phyloP scores from a whole-genome alignment of 2,329 filamentous ascomycete genomes.

The Sarocladium kiliense region DNA sequence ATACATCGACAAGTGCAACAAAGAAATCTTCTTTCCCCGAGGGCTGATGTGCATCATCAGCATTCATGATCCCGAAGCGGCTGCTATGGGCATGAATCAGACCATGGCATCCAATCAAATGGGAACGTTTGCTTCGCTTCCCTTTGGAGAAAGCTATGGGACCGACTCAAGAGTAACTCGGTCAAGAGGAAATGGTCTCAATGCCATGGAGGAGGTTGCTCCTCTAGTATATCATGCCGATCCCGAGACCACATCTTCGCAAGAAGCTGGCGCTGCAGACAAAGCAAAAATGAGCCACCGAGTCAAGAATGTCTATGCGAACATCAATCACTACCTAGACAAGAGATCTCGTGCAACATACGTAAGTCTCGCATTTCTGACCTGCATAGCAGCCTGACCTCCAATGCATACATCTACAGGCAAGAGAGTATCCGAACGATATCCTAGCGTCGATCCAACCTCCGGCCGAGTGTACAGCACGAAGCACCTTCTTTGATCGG shows the following conservation, averaged over 20 bases:
- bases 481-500: too few relatives aligned
- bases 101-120: too few relatives aligned
- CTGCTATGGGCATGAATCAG: too few relatives aligned
- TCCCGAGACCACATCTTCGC: background rate
- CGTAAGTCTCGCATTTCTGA: background rate
- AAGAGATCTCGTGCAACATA: background rate
- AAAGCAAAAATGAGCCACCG: background rate
- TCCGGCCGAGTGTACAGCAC: background rate
- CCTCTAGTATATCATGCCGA: background rate
- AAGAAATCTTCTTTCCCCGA: background rate
- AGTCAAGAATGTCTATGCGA: background rate
- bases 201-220: background rate
- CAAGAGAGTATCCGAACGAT: background rate
- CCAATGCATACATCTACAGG: too few relatives aligned
- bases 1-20: background rate
- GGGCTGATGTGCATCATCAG: background rate
- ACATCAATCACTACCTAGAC: background rate
- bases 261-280: too few relatives aligned
- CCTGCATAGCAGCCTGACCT: too few relatives aligned
- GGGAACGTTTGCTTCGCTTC: too few relatives aligned
- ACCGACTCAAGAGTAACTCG: too few relatives aligned
- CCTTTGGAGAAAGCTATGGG: too few relatives aligned
- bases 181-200: too few relatives aligned
- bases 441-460: background rate
- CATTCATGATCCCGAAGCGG: background rate